A percentile compares a stretch with the other conserved stretches of the same genome.
These are phyloP conservation scores for Fraxinus latifolia DNA, from an alignment of 305 asterid species.

Conservation along the genomic window DNA sequence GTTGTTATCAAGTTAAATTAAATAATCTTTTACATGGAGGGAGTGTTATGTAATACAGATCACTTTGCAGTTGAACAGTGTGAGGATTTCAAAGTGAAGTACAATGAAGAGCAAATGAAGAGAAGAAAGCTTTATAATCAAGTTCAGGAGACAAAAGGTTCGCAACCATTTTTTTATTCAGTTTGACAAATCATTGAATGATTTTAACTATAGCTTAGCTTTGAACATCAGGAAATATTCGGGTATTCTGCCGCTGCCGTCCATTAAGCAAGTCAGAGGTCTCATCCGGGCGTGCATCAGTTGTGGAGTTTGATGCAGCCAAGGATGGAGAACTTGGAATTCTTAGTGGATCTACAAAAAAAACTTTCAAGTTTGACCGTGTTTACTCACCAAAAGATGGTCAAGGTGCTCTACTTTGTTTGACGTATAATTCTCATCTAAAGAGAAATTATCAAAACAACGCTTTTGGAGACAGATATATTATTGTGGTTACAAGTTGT, in stretches of 20 bases:
- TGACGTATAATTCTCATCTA: not conserved
- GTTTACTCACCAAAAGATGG: constrained; percentile 85
- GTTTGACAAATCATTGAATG: constrained; percentile 5
- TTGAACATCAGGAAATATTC: constrained; percentile 70
- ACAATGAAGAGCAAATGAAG: constrained; percentile 83
- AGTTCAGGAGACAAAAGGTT: constrained; percentile 96
- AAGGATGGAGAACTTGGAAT: constrained; percentile 92
- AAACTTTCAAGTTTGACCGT: constrained; percentile 77
- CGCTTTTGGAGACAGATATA: not conserved
- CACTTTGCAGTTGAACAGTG: constrained; percentile 74
- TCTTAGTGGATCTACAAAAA: constrained; percentile 54
- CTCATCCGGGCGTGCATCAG: constrained; percentile 55
- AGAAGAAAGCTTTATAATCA: constrained; percentile 83
- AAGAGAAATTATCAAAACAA: not conserved
- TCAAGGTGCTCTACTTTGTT: constrained; percentile 55
- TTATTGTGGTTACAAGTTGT: not conserved
- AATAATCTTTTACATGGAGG: constrained; percentile 2
- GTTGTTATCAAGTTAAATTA: constrained; percentile 21
- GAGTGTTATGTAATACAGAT: constrained; percentile 16
- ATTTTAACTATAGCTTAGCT: constrained; percentile 15
- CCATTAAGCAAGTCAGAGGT: constrained; percentile 81
- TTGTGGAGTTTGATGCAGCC: constrained; percentile 78
- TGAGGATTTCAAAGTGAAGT: constrained; percentile 89
- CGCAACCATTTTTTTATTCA: not conserved
- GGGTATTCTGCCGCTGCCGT: constrained; percentile 97